Evolutionary conservation across 306 rosid species (phyloP), one percentile per base, ranked within the genome.

Genomic region (Quercus gilva): DNA sequence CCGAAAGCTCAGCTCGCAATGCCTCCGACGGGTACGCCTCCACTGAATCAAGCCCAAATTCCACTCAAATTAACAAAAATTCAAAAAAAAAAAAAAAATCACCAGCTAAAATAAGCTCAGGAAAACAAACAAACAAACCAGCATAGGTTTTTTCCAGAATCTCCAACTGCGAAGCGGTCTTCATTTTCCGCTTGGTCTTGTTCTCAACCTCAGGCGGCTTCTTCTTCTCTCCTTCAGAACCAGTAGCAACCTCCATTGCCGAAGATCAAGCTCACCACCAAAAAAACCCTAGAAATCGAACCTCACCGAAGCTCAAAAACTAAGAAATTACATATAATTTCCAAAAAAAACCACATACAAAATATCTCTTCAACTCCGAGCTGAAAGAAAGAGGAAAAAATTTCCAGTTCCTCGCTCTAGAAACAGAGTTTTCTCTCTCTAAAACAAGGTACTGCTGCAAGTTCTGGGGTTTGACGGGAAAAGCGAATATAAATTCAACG

Each of bases 121-220:
- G 15, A 5, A 61, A 53, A 6, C 15, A 65, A 84, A 52, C 26
- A 2, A 25, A 82, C 84, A 78, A 45, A 90, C 94, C 87, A 49
- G 94, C 84, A 78, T 86, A 92, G 25, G 94, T 74, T 77, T 87
- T 86, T 78, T 90, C 97, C 67, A 92, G 89, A 78, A 84, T 53
- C 75, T 90, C 92, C 83, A 92, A 75, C 76, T 92, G 92, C 4
- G 86, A 86, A 80, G 90, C 87, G 53, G 92, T 80, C 87, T 92
- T 92, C 97, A 89, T 92, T 80, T 89, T 90, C 70, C 97, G 90
- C 77, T 92, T 92, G 33, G 81, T 78, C 86, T 84, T 90, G 78
- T 70, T 87, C 88, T 90, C 94, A 12, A 60, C 92, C 74, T 83
- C 94, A 11, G 43, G 63, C n/a, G 81, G 79, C 79, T 76, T 86